Evolutionary conservation across 2,329 filamentous ascomycete species (phyloP).

Genomic region (Penicillium glabrum): DNA sequence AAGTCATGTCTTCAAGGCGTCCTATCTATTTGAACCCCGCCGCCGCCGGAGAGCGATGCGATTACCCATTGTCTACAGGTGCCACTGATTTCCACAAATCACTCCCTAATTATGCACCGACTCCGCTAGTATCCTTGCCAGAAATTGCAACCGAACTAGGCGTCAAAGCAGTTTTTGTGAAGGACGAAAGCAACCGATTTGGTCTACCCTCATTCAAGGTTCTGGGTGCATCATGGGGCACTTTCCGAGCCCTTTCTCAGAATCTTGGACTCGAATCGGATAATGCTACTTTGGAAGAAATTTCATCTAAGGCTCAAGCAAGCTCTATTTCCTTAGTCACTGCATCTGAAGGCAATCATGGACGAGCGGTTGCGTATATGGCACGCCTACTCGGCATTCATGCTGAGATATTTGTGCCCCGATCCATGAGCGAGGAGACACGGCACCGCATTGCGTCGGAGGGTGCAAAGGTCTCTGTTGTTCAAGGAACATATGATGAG

Average conservation of each 20-base stretch:
- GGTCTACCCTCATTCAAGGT: conserved; percentile 78
- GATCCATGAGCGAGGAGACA: conserved; percentile 56
- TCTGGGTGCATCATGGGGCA: conserved; percentile 73
- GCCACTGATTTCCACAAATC: conserved; percentile 54
- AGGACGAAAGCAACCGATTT: conserved; percentile 69
- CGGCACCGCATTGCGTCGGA: conserved; percentile 59
- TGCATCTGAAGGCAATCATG: conserved; percentile 76
- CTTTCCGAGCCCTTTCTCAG: conserved; percentile 57
- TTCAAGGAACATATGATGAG: conserved; percentile 64
- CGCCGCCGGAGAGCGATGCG: conserved; percentile 15
- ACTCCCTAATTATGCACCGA: conserved; percentile 58
- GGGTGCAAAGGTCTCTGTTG: conserved; percentile 59
- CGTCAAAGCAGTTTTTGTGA: conserved; percentile 61
- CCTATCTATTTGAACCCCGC: conserved; percentile 29
- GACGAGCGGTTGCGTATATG: conserved; percentile 70
- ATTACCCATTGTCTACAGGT: conserved; percentile 9
- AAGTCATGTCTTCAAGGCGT: conserved; percentile 19
- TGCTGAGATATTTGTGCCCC: conserved; percentile 63
- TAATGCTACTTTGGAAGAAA: conserved; percentile 42
- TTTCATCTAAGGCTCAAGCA: conserved; percentile 37
- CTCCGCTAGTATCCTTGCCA: conserved; percentile 55
- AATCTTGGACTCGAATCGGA: conserved; percentile 46
- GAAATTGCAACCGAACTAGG: conserved; percentile 58
- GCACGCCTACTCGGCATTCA: conserved; percentile 57
- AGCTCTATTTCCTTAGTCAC: conserved; percentile 54